Evolutionary conservation across 1,139 yeast species (phyloP).

Genomic region (Pichia sp.): DNA sequence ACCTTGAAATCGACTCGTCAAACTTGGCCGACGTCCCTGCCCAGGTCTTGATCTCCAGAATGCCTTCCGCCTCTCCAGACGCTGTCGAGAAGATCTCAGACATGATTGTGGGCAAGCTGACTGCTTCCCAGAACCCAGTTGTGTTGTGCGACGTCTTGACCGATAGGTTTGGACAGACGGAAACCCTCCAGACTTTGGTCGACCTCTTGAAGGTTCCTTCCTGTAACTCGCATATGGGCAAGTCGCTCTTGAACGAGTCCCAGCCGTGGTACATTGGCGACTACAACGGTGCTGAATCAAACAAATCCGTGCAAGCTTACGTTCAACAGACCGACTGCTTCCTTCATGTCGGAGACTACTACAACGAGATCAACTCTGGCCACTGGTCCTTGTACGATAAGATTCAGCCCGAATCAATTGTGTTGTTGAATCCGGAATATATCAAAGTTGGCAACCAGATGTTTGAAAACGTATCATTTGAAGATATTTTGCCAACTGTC

Average conservation of each 20-base stretch:
- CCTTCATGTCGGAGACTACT: slow-evolving; percentile 47
- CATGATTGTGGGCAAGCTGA: slow-evolving; percentile 46
- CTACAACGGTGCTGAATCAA: slow-evolving; percentile 52
- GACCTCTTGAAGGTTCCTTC: slow-evolving; percentile 41
- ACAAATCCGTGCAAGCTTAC: slow-evolving; percentile 37
- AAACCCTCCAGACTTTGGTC: slow-evolving; percentile 44
- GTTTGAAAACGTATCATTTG: slow-evolving; percentile 41
- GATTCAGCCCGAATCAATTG: slow-evolving; percentile 32
- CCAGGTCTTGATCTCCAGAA: slow-evolving; percentile 9
- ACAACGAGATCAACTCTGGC: slow-evolving; percentile 56
- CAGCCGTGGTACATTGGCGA: slow-evolving; percentile 57
- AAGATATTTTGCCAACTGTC: slow-evolving; percentile 43
- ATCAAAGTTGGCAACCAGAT: slow-evolving; percentile 41
- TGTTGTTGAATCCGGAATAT: slow-evolving; percentile 42
- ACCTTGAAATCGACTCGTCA: slow-evolving; percentile 39
- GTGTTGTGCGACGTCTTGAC: slow-evolving; percentile 64
- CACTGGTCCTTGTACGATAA: slow-evolving; percentile 33
- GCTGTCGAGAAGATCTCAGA: slow-evolving; percentile 37
- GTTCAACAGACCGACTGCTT: slow-evolving; percentile 45
- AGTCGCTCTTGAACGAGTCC: slow-evolving; percentile 61
- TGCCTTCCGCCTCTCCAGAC: neutral
- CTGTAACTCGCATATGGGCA: slow-evolving; percentile 46
- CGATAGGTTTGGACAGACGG: slow-evolving; percentile 48
- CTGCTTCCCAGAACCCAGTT: slow-evolving; percentile 53
- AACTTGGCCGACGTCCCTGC: slow-evolving; percentile 22